Evolutionary conservation across 2,329 filamentous ascomycete genomes (phyloP).

Genomic region (Penicillium sp.): DNA sequence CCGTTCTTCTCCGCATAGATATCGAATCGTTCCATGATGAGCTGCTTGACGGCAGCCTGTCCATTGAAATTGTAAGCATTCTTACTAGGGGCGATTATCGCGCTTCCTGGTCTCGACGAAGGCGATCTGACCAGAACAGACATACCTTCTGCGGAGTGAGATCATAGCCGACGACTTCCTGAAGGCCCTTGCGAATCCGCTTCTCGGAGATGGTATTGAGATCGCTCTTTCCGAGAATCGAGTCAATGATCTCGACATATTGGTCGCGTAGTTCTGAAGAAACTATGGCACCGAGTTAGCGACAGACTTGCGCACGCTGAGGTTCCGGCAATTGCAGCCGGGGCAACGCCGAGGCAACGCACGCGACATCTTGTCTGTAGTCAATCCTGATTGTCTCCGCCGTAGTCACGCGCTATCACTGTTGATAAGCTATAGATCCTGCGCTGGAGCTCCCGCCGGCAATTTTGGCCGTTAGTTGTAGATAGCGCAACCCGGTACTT

Average conservation of each 20-base stretch:
- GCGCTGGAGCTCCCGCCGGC: background rate
- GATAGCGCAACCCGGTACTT: constrained; percentile 16
- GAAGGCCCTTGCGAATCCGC: constrained; percentile 62
- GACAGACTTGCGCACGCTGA: constrained; percentile 21
- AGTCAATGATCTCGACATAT: constrained; percentile 61
- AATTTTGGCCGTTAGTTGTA: constrained; percentile 11
- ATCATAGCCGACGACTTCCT: constrained; percentile 60
- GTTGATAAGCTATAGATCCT: background rate
- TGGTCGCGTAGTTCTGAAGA: constrained; percentile 49
- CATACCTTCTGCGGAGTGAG: constrained; percentile 61
- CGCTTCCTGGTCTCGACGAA: background rate
- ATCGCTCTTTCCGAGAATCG: constrained; percentile 59
- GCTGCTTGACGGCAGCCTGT: constrained; percentile 66
- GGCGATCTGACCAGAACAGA: background rate
- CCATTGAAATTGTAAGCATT: background rate
- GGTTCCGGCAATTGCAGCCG: constrained; percentile 19
- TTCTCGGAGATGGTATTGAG: constrained; percentile 65
- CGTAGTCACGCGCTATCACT: constrained; percentile 15
- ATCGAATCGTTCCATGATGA: constrained; percentile 74
- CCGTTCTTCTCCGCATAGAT: constrained; percentile 54
- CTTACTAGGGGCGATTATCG: background rate
- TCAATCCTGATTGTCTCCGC: background rate
- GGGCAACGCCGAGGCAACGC: constrained; percentile 27
- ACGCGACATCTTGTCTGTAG: constrained; percentile 37
- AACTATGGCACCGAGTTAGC: constrained; percentile 38